Evolutionary conservation across 257 asterid species (phyloP).

Genomic region (Plectranthus barbatus): DNA sequence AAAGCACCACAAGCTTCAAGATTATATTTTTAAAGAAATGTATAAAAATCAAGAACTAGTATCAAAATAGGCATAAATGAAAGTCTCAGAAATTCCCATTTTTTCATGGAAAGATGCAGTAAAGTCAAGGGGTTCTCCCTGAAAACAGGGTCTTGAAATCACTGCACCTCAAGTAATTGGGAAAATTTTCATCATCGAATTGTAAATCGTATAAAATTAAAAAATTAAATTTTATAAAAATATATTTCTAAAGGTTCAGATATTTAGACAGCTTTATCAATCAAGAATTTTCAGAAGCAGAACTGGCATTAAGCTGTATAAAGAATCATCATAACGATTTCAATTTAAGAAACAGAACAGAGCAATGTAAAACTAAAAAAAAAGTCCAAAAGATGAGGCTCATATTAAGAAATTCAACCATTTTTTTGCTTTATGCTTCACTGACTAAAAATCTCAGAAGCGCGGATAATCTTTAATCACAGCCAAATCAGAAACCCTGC

Average conservation of each 20-base stretch:
- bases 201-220: no score
- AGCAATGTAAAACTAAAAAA: no score
- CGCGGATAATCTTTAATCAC: conserved; percentile 72
- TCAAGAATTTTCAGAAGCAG: conserved; percentile 97
- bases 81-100: conserved; percentile 20
- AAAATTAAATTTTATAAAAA: no score
- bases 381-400: conserved; percentile 22
- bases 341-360: background rate
- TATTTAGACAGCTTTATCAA: conserved; percentile 67
- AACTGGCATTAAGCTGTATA: conserved; percentile 87
- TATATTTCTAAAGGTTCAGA: conserved; percentile 42
- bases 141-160: conserved; percentile 18
- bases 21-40: no score
- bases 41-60: no score
- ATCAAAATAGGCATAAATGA: background rate
- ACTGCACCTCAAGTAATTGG: conserved; percentile 26
- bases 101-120: conserved; percentile 22
- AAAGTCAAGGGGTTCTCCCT: conserved; percentile 27
- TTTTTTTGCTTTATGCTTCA: conserved; percentile 43
- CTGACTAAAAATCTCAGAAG: conserved; percentile 55
- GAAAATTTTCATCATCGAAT: conserved; percentile 25
- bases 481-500: conserved; percentile 28
- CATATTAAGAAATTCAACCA: conserved; percentile 95
- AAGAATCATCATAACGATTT: conserved; percentile 50
- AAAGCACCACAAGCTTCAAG: conserved; percentile 50